These are phyloP conservation scores for Earliella scabrosa DNA, from an alignment of 1,284 basidiomycete genomes.

Conservation along the genomic window DNA sequence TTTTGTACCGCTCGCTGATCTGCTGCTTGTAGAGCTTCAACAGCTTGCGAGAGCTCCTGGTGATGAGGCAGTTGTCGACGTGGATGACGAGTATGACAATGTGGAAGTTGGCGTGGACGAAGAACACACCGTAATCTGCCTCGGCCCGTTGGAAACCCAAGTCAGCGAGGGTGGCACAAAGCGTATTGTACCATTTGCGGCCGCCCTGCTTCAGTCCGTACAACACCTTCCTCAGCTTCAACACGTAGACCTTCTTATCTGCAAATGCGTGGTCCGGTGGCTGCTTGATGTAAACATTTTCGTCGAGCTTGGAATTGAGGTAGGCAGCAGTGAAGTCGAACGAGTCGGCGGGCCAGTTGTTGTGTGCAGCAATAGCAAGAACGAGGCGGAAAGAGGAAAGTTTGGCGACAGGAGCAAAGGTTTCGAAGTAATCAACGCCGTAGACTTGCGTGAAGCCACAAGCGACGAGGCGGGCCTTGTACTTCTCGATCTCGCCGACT, in stretches of 20 bases:
- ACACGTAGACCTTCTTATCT: background rate
- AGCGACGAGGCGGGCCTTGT: constrained; percentile 42
- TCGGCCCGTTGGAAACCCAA: constrained; percentile 23
- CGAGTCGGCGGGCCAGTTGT: constrained; percentile 38
- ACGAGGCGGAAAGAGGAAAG: constrained; percentile 33
- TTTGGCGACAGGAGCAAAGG: constrained; percentile 35
- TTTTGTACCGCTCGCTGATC: constrained; percentile 28
- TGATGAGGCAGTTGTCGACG: constrained; percentile 37
- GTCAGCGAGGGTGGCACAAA: constrained; percentile 10
- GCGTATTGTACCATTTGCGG: constrained; percentile 23
- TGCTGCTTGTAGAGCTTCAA: constrained; percentile 16
- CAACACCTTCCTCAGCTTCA: constrained; percentile 23
- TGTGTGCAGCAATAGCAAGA: constrained; percentile 37
- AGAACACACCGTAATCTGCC: constrained; percentile 27
- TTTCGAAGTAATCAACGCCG: constrained; percentile 43
- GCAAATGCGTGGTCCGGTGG: constrained; percentile 30
- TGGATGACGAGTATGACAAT: constrained; percentile 30
- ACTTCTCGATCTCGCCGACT: constrained; percentile 30
- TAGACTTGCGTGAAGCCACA: constrained; percentile 43
- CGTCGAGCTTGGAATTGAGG: constrained; percentile 40
- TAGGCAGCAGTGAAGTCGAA: constrained; percentile 48
- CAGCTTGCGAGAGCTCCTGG: constrained; percentile 20
- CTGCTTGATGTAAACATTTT: constrained; percentile 39
- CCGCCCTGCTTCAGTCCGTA: constrained; percentile 34
- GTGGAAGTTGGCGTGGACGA: background rate